Evolutionary conservation across 768 basidiomycete genomes (phyloP).

Genomic region (Lactarius trivialis): DNA sequence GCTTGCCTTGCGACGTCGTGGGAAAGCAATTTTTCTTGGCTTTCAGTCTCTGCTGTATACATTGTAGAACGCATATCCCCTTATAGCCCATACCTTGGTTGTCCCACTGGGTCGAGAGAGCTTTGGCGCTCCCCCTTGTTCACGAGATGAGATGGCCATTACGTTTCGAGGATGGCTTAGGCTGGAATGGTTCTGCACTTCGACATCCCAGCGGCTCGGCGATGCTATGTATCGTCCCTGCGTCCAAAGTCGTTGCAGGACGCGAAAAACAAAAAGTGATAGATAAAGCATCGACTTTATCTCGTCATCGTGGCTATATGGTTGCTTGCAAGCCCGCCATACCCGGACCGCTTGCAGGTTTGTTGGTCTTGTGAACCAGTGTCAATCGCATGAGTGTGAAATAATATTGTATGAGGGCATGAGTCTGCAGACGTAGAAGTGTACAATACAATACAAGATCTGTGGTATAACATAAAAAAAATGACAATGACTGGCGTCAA

Average conservation of each 20-base stretch:
- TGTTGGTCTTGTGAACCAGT: neutral
- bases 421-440: slow-evolving; percentile 4
- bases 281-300: neutral
- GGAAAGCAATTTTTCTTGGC: neutral
- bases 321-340: neutral
- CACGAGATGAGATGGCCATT: too few species aligned
- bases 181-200: neutral
- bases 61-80: neutral
- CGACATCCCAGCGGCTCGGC: slow-evolving; percentile 5
- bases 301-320: neutral
- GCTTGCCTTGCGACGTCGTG: neutral
- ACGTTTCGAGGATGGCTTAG: neutral
- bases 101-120: neutral
- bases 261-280: too few species aligned
- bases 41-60: neutral
- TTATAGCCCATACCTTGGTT: too few species aligned
- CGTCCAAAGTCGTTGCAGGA: neutral
- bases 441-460: slow-evolving; percentile 16
- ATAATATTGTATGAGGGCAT: neutral
- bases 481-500: slow-evolving; percentile 2
- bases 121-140: too few species aligned
- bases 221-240: neutral
- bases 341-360: too few species aligned
- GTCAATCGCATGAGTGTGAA: neutral
- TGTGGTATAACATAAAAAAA: slow-evolving; percentile 17